These are phyloP conservation scores for Cryptomeria japonica DNA, from an alignment of 75 land plant species.

Conservation along the genomic window DNA sequence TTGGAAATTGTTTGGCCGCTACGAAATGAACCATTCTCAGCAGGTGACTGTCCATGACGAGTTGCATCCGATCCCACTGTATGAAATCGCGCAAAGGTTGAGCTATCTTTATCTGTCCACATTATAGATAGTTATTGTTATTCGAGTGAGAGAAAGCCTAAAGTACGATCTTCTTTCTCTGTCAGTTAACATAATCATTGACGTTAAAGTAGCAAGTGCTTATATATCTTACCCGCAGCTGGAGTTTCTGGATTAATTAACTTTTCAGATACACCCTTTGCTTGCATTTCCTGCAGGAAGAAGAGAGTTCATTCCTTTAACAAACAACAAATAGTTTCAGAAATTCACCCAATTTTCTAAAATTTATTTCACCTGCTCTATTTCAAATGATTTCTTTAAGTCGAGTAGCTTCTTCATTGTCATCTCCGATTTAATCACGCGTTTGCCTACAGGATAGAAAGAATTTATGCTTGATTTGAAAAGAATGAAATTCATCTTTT, in stretches of 20 bases:
- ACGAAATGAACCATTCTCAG: conserved; percentile 21
- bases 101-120: conserved; percentile 35
- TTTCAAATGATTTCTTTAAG: conserved; percentile 46
- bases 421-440: conserved; percentile 59
- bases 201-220: background rate
- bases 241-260: background rate
- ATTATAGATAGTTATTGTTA: conserved; percentile 9
- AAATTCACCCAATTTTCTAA: background rate
- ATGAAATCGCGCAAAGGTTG: conserved; percentile 58
- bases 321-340: background rate
- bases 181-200: background rate
- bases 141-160: background rate
- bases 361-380: background rate
- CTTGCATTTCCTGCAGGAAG: conserved; percentile 13
- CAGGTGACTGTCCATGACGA: conserved; percentile 27
- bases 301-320: background rate
- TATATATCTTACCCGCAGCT: background rate
- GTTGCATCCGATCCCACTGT: conserved; percentile 79
- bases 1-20: conserved; percentile 17
- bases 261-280: background rate
- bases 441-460: conserved; percentile 47
- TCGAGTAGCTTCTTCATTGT: conserved; percentile 52
- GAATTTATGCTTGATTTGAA: background rate
- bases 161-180: background rate
- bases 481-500: background rate